Percentiles rank a stretch among this genome's conserved stretches.
Evolutionary conservation across 441 rosid genomes (phyloP).

Genomic region (Theobroma grandiflorum): DNA sequence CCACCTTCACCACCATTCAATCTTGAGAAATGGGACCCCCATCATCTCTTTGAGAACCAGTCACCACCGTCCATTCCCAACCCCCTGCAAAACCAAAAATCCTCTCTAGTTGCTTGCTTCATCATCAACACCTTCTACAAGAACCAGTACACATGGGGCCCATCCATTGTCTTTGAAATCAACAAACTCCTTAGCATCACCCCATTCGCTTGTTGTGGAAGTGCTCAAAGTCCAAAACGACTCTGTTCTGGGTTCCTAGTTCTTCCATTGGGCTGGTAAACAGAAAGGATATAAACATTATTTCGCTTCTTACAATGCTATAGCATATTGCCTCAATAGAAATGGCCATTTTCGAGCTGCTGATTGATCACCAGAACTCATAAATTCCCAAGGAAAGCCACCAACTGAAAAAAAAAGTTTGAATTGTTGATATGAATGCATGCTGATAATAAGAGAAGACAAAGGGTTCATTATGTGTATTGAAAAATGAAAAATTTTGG

Average conservation of each 20-base stretch:
- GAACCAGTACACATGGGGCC: conserved; percentile 69
- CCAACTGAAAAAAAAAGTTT: conserved; percentile 81
- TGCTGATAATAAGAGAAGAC: conserved; percentile 76
- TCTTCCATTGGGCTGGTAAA: conserved; percentile 95
- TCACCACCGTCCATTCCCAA: conserved; percentile 26
- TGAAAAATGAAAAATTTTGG: conserved; percentile 91
- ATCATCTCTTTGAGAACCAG: conserved; percentile 34
- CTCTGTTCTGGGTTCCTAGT: conserved; percentile 69
- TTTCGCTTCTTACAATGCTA: conserved; percentile 85
- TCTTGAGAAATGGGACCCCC: conserved; percentile 81
- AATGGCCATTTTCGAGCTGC: conserved; percentile 73
- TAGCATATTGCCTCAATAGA: conserved; percentile 83
- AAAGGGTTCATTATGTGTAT: conserved; percentile 78
- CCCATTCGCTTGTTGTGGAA: conserved; percentile 72
- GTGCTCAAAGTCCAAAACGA: conserved; percentile 68
- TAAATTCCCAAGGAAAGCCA: conserved; percentile 82
- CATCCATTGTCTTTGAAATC: conserved; percentile 66
- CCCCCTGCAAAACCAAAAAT: conserved; percentile 45
- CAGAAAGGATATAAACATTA: conserved; percentile 85
- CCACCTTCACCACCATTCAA: conserved; percentile 51
- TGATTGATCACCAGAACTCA: conserved; percentile 85
- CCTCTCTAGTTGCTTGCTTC: conserved; percentile 87
- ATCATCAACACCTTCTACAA: conserved; percentile 79
- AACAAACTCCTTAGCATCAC: conserved; percentile 88
- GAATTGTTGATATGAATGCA: conserved; percentile 96